Percentiles rank a stretch among this genome's conserved stretches.
Evolutionary conservation across 768 basidiomycete genomes (phyloP).

Genomic region (Boletus tomentosulus): DNA sequence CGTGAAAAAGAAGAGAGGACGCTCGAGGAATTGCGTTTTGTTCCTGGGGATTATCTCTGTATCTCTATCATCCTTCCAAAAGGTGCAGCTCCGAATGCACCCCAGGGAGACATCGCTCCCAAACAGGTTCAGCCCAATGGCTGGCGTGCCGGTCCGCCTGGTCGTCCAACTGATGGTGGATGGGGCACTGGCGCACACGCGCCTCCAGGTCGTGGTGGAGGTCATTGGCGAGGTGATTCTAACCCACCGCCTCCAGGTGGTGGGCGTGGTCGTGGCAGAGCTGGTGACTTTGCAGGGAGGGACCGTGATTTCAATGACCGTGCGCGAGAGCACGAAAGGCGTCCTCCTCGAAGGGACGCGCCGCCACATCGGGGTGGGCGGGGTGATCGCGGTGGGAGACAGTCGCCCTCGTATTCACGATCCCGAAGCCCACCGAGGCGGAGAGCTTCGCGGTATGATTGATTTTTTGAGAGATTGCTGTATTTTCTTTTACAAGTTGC

Average conservation of each 20-base stretch:
- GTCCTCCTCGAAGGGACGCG: slow-evolving; percentile 47
- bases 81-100: slow-evolving; percentile 40
- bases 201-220: slow-evolving; percentile 49
- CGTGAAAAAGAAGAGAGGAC: slow-evolving; percentile 63
- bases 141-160: slow-evolving; percentile 34
- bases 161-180: slow-evolving; percentile 42
- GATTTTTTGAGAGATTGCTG: slow-evolving; percentile 5
- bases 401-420: slow-evolving; percentile 34
- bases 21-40: slow-evolving; percentile 73
- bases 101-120: slow-evolving; percentile 45
- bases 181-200: slow-evolving; percentile 42
- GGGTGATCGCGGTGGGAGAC: slow-evolving; percentile 40
- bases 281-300: slow-evolving; percentile 32
- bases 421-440: slow-evolving; percentile 43
- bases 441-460: slow-evolving; percentile 31
- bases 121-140: slow-evolving; percentile 33
- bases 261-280: slow-evolving; percentile 40
- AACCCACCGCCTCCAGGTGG: slow-evolving; percentile 42
- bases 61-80: slow-evolving; percentile 76
- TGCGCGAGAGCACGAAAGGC: slow-evolving; percentile 42
- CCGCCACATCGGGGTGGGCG: slow-evolving; percentile 46
- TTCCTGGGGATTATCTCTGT: slow-evolving; percentile 77
- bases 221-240: slow-evolving; percentile 75
- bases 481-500: neutral
- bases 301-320: slow-evolving; percentile 35